Base-by-base conservation (phyloP, 805 yeast genomes). In the Sungouiozyma ichnusensis region DNA sequence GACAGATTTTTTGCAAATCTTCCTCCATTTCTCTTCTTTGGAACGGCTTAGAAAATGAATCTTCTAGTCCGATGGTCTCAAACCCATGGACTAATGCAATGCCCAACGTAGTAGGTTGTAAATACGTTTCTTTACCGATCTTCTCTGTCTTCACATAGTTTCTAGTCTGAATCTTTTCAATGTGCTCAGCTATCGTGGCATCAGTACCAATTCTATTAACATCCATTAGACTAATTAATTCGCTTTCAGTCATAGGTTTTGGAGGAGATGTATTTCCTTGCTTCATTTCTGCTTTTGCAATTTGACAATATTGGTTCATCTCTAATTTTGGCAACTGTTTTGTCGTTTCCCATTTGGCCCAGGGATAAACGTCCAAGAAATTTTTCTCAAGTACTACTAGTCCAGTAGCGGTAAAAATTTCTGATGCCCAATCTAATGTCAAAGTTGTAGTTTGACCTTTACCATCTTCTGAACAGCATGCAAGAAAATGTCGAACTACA, bases 141-240 rank as follows among this genome's bases (percentile, higher is more conserved):
- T 63, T 67, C 8, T 69, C 66, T 37, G 68, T 77, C 15, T 61
- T 63, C 3, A 85, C 74, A 53, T 88, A 94, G 16, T 77, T 76
- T 41, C 98, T 64, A 9, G 61, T 60, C 20, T 73, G 64, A 35
- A 92, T 78, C 55, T 84, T 88, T 44, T 83, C 87, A 33, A 92
- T 92, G 62, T 92, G 99, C 35, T 92, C 98, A 0, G 97, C 98
- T 62, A 92, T 94, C 0, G 99, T 92, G 1, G 99, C 99, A 66
- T 92, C 99, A 0, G 99, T 92, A 2, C 99, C 99, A 36, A 92
- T 92, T 0, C 97, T 97, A 60, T 92, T 92, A 9, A 79, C 84
- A 65, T 94, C 97, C 99, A 92, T 92, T 37, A 92, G 65, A 8
- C 85, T 81, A 63, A 92, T 86, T 17, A 92, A 69, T 56, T 90